Evolutionary conservation across 805 yeast species (phyloP), one percentile per base, ranked within the genome.

Genomic region (Spathaspora arborariae): DNA sequence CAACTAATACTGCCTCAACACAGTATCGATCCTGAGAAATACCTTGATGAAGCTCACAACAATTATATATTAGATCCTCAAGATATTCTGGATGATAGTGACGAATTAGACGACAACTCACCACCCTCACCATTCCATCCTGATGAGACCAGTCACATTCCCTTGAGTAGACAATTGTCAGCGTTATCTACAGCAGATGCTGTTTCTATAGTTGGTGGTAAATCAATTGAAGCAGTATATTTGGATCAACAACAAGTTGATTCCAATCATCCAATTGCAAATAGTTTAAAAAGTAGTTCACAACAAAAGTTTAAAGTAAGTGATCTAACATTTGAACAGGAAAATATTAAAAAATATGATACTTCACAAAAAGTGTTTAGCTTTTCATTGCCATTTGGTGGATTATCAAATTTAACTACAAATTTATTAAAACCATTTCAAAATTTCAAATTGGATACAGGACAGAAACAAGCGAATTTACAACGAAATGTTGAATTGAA

Each of bases 311-410:
- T 48, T 40, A 49, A 55, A 50, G 48, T 55, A n/a, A 54, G 39
- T 49, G 55, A 19, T 66, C 64, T 43, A 64, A 64, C 53, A 57
- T 67, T 36, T 67, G 69, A 52, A 55, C 72, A 4, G 64, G 70
- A 50, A 52, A 45, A 41, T 27, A 48, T 35, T 48, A 51, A 45
- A 38, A 44, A 27, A 18, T 50, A 43, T 40, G 50, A 51, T 34
- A 46, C 43, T 18, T 48, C 57, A 10, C 72, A 68, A 43, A 74
- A 72, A 54, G 74, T 79, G 41, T 80, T 80, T 50, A 69, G 79
- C 35, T 81, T 82, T 52, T 75, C 84, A 16, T 67, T 82, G 44
- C 87, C 87, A 3, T 79, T 82, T 56, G 82, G 81, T 7, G 75
- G 77, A 18, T 56, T 71, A 16, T 56, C 67, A 3, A 51, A 45